phyloP scores from a whole-genome alignment of 176 grass and related monocot species.

The Bolboschoenus planiculmis region DNA sequence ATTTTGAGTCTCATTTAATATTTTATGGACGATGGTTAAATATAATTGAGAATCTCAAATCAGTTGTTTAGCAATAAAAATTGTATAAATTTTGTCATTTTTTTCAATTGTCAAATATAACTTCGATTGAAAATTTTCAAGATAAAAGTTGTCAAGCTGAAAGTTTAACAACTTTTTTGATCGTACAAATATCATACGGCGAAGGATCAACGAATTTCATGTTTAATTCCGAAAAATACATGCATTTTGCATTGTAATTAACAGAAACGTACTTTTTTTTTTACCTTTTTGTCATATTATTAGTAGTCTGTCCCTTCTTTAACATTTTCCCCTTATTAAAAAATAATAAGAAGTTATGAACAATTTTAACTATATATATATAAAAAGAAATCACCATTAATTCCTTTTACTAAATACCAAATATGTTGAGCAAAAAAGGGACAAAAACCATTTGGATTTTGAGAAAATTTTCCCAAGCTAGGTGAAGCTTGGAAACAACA shows the following conservation, averaged over 20 bases:
- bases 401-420: background rate
- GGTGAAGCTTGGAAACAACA: conserved; percentile 18
- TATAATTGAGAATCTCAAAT: no score
- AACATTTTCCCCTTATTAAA: background rate
- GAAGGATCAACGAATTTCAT: background rate
- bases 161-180: no score
- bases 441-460: background rate
- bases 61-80: no score
- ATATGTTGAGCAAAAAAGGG: background rate
- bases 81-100: no score
- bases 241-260: background rate
- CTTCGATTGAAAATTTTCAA: no score
- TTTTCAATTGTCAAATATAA: no score
- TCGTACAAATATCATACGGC: no score
- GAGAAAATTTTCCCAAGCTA: background rate
- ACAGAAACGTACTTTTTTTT: no score
- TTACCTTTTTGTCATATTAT: background rate
- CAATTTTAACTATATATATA: background rate
- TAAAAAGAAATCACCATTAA: background rate
- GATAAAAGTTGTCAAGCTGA: no score
- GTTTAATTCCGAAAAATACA: background rate
- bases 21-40: no score
- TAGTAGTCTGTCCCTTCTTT: background rate
- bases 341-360: no score
- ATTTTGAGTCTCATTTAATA: background rate